Percentiles rank a stretch among this genome's conserved stretches.
Evolutionary conservation across 768 basidiomycete genomes (phyloP).

Genomic region (Boletus rubescentipes): DNA sequence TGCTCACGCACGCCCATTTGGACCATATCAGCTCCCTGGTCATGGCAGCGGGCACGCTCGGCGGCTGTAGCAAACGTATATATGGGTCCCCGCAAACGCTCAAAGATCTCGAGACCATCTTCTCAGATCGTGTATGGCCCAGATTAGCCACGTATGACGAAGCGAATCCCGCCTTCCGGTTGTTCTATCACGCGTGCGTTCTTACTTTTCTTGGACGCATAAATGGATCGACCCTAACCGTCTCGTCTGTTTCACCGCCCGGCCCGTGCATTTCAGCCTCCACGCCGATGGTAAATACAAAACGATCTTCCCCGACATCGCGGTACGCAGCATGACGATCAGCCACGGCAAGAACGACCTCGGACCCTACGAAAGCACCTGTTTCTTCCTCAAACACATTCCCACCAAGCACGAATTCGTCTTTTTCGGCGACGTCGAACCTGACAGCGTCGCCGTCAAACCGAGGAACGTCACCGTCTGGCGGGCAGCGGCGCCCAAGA

Average conservation of each 20-base stretch:
- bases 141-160: slow-evolving; percentile 75
- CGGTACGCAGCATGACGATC: slow-evolving; percentile 65
- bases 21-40: slow-evolving; percentile 87
- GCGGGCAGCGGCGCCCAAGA: slow-evolving; percentile 75
- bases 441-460: slow-evolving; percentile 64
- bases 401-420: slow-evolving; percentile 67
- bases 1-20: slow-evolving; percentile 87
- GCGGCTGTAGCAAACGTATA: slow-evolving; percentile 61
- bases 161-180: slow-evolving; percentile 54
- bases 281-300: slow-evolving; percentile 52
- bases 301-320: slow-evolving; percentile 51
- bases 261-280: slow-evolving; percentile 39
- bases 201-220: neutral
- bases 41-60: slow-evolving; percentile 76
- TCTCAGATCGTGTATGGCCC: slow-evolving; percentile 84
- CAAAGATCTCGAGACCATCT: slow-evolving; percentile 66
- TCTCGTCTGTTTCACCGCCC: neutral
- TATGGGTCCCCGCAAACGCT: slow-evolving; percentile 61
- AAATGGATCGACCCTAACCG: slow-evolving; percentile 11
- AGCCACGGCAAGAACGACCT: slow-evolving; percentile 64
- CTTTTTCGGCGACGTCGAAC: slow-evolving; percentile 95
- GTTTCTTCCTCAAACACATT: slow-evolving; percentile 81
- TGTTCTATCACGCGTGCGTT: slow-evolving; percentile 66
- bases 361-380: slow-evolving; percentile 70
- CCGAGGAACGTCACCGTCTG: slow-evolving; percentile 73